Evolutionary conservation across 2,329 filamentous ascomycete species (phyloP), one percentile per base, ranked within the genome.

Genomic region (Dendrostoma leiphaemia): DNA sequence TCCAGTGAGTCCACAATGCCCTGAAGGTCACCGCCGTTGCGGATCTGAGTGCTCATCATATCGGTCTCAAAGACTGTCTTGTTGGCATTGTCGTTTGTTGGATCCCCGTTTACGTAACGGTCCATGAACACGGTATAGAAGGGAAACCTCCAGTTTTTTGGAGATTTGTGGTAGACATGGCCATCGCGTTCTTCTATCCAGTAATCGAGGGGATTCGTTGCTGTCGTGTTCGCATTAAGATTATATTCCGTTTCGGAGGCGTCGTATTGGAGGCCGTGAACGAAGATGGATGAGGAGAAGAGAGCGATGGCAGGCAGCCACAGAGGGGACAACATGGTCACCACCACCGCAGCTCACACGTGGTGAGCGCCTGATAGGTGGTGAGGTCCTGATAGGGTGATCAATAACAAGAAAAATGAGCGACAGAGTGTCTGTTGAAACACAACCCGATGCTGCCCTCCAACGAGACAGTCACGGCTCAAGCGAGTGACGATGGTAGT

Each of bases 51-150:
- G 54, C 77, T 81, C 61, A 74, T 76, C 53, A 77, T 66, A 63
- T 86, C 83, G 64, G 84, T 80, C 61, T 86, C 83, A 66, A 79
- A 86, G 3, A 74, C 59, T 0, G 83, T 85, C 9, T 74, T 78
- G 64, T 86, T 86, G 40, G 77, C 76, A 61, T 86, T 78, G 64
- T 87, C 83, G 63, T 87, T 87, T 2, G 72, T 74, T 7, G 84
- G 83, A 61, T 87, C 79, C 19, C 84, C 84, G 61, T 87, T 86
- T 38, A 84, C 82, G 61, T 81, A 87, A 56, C 82, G 73, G 64
- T 87, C 84, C 10, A 85, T 67, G 63, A 85, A 85, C 43, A 87
- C 69, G 8, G 82, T 84, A 64, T 88, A 88, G 63, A 86, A 81
- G 0, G 84, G 84, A 57, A 87, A 78, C 24, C 84, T 75, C 84